These are phyloP conservation scores for Helotiales sp. DNA, from an alignment of 2,329 filamentous ascomycete genomes.

Conservation along the genomic window DNA sequence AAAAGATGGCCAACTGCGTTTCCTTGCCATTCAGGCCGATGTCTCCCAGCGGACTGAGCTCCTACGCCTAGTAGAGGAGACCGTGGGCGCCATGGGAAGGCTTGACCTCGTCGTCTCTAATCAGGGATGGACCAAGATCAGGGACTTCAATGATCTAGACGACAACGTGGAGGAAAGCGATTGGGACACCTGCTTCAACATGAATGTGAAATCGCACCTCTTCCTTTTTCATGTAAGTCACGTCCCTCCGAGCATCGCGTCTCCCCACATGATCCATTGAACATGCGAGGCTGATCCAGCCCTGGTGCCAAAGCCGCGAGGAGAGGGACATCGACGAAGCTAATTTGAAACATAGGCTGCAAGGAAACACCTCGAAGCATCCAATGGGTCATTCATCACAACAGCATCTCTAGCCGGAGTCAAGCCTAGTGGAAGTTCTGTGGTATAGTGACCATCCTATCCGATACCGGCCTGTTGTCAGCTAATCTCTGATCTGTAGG, in stretches of 20 bases:
- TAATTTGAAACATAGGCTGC: no score
- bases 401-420: conserved; percentile 66
- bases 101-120: conserved; percentile 80
- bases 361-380: conserved; percentile 51
- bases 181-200: conserved; percentile 53
- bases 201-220: conserved; percentile 64
- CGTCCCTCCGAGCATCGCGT: no score
- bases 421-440: conserved; percentile 59
- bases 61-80: conserved; percentile 56
- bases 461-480: background rate
- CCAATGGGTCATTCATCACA: conserved; percentile 51
- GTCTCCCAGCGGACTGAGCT: conserved; percentile 61
- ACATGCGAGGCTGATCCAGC: no score
- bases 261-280: no score
- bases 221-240: conserved; percentile 60
- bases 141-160: conserved; percentile 47
- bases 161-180: conserved; percentile 57
- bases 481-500: no score
- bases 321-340: no score
- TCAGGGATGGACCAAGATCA: conserved; percentile 56
- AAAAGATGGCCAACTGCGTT: conserved; percentile 27
- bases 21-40: conserved; percentile 64
- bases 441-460: conserved; percentile 41
- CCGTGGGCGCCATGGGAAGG: conserved; percentile 61
- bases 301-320: no score